Evolutionary conservation across 768 basidiomycete species (phyloP).

Genomic region (Clitopilus hobsonii): DNA sequence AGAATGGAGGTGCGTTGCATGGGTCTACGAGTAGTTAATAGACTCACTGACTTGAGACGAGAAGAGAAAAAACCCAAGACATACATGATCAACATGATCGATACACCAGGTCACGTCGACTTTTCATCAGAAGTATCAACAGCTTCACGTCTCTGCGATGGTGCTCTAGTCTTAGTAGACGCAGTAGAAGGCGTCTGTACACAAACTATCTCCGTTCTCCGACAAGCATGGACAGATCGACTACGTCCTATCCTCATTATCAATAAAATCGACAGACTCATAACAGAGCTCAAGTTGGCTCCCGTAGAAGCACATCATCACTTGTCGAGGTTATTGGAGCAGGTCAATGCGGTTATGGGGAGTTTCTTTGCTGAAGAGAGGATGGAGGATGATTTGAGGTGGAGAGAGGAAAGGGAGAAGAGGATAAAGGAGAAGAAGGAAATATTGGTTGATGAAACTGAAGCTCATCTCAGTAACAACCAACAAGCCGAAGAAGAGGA

Average conservation of each 20-base stretch:
- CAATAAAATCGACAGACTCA: conserved; percentile 93
- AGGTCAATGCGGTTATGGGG: conserved; percentile 98
- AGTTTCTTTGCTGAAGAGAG: conserved; percentile 91
- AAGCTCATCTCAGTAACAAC: conserved; percentile 51
- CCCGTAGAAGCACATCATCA: conserved; percentile 94
- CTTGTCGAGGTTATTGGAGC: conserved; percentile 88
- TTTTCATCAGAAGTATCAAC: conserved; percentile 97
- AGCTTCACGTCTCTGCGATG: conserved; percentile 90
- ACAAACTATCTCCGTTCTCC: conserved; percentile 94
- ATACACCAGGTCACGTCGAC: conserved; percentile 98
- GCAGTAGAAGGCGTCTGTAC: conserved; percentile 98
- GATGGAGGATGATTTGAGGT: conserved; percentile 94
- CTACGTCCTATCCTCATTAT: conserved; percentile 90
- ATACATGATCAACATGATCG: conserved; percentile 92
- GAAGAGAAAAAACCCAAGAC: conserved; percentile 57
- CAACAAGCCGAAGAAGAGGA: too few relatives aligned
- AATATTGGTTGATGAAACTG: conserved; percentile 58
- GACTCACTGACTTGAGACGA: too few relatives aligned
- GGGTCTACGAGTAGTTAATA: conserved; percentile 8
- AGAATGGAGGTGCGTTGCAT: conserved; percentile 51
- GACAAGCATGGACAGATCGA: conserved; percentile 91
- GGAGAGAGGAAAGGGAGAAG: conserved; percentile 89
- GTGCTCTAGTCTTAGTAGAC: conserved; percentile 92
- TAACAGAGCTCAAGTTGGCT: conserved; percentile 88
- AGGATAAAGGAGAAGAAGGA: conserved; percentile 77